Percentiles rank a stretch among this genome's conserved stretches.
These are phyloP conservation scores for Mallotus repandus DNA, from an alignment of 441 rosid species.

Conservation along the genomic window DNA sequence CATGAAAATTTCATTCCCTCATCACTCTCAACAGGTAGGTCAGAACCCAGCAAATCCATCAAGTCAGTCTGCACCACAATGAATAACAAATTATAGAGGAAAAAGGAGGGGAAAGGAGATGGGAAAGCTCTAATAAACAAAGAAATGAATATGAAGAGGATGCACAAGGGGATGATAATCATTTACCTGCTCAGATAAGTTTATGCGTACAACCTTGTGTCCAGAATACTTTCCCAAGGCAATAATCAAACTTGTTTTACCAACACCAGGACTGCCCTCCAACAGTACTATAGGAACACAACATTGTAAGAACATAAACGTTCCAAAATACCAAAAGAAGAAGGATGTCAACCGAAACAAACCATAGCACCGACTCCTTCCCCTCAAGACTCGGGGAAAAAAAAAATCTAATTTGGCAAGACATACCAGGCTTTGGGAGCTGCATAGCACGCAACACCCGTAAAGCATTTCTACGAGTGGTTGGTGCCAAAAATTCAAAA, in stretches of 20 bases:
- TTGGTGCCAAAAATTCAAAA: slow-evolving; percentile 92
- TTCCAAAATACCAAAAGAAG: slow-evolving; percentile 9
- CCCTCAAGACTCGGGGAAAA: background rate
- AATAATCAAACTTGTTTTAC: slow-evolving; percentile 90
- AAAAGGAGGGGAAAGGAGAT: background rate
- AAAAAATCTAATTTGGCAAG: background rate
- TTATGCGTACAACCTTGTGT: slow-evolving; percentile 94
- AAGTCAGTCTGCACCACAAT: slow-evolving; percentile 83
- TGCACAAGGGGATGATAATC: background rate
- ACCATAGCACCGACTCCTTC: background rate
- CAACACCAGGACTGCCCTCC: slow-evolving; percentile 99
- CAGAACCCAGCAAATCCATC: slow-evolving; percentile 99
- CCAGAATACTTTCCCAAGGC: slow-evolving; percentile 97
- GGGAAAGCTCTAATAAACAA: background rate
- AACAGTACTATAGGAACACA: slow-evolving; percentile 61
- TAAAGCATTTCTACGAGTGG: slow-evolving; percentile 80
- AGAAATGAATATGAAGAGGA: background rate
- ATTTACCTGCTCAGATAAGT: slow-evolving; percentile 96
- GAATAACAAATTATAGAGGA: slow-evolving; percentile 16
- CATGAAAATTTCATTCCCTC: slow-evolving; percentile 96
- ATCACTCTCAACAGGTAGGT: slow-evolving; percentile 85
- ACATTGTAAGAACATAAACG: slow-evolving; percentile 20
- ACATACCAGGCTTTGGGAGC: slow-evolving; percentile 84
- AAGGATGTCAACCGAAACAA: background rate
- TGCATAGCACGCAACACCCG: slow-evolving; percentile 97